Evolutionary conservation across 1,284 basidiomycete genomes (phyloP), one percentile per base, ranked within the genome.

Genomic region (Phlebopus sp.): DNA sequence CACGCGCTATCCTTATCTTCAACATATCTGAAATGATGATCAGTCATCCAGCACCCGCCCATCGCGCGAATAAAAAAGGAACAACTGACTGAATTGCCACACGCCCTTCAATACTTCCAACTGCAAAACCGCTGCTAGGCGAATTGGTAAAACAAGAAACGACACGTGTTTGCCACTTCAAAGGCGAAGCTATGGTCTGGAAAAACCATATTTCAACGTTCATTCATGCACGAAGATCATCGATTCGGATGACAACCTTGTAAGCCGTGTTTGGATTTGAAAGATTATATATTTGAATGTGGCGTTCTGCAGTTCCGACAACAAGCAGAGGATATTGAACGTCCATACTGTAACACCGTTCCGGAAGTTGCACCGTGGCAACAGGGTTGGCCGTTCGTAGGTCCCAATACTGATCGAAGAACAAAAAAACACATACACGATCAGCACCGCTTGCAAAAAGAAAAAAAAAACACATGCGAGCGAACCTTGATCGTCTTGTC

Each of bases 161-260:
- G 3, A 88, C 84, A 37, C 96, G 82, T 3, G 96, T 97, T 70
- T 98, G 96, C 88, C 90, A 93, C 67, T 96, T 95, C 55, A 97
- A 70, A 3, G 93, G 92, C 2, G 91, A 94, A 29, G 77, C 73
- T 59, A 92, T 82, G 11, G 79, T 84, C 89, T 92, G 52, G 9
- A 31, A 53, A 49, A 46, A 11, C 14, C 23, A 45, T 30, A 48
- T 53, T 15, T 50, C 42, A 11, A 23, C 21, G 18, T 38, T 34
- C 13, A 13, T n/a, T 25, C 42, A 31, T 19, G 23, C 1, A 44
- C 35, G 42, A 23, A 60, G 8, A 29, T 2, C 73, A 42, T 51
- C 42, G 47, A 38, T 43, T 45, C 38, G 38, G 27, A 17, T 4
- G 43, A 42, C 17, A 18, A 89, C 89, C 72, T 90, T 90, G 73